These are phyloP conservation scores for Tolypocladium guangdongense DNA, from an alignment of 2,329 filamentous ascomycete species.

Conservation along the genomic window DNA sequence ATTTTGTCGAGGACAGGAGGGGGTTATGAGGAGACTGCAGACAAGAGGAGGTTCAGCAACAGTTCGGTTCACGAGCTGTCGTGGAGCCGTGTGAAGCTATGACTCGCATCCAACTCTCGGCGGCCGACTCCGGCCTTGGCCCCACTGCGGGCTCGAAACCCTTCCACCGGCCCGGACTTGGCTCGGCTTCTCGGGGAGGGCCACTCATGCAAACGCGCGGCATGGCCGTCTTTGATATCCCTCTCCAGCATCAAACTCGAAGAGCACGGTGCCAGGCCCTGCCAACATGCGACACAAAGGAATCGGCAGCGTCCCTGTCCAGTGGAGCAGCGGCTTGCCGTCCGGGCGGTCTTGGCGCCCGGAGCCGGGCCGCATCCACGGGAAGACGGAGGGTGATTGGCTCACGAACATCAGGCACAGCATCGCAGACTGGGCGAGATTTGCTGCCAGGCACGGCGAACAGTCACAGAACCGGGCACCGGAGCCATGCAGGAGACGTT, in stretches of 20 bases:
- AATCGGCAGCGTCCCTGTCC: not conserved
- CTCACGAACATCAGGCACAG: not conserved
- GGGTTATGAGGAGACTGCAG: not conserved
- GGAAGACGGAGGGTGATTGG: too few relatives aligned
- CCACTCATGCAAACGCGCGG: not conserved
- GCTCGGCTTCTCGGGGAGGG: not conserved
- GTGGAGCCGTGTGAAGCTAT: not conserved
- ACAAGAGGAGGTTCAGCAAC: not conserved
- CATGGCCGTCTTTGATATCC: not conserved
- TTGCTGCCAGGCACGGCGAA: not conserved
- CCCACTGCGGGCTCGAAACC: not conserved
- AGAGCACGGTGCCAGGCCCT: not conserved
- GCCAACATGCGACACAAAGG: not conserved
- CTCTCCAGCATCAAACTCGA: not conserved
- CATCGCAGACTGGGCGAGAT: constrained; percentile 17
- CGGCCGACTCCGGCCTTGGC: not conserved
- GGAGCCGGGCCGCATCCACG: not conserved
- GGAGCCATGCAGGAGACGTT: too few relatives aligned
- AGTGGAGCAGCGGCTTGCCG: not conserved
- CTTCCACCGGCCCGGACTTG: not conserved
- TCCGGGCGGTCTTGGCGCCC: not conserved
- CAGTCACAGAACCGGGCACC: too few relatives aligned
- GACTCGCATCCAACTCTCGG: not conserved
- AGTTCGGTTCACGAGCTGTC: not conserved
- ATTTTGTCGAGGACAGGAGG: not conserved